Conservation (phyloP, 306 rosid genomes). For the Prosopis cineraria region DNA sequence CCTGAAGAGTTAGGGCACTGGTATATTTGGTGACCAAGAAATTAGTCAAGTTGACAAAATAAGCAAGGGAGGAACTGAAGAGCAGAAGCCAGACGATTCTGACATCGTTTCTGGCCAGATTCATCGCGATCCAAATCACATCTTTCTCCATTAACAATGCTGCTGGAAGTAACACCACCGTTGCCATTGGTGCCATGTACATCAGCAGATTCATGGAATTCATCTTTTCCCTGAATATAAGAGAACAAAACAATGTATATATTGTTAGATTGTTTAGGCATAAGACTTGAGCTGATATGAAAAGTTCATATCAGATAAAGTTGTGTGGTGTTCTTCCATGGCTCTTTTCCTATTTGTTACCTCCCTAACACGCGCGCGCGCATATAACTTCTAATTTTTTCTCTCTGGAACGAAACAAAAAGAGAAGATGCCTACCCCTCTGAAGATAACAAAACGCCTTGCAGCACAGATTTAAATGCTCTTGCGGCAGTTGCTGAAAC, state of each 20-base stretch:
- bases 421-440: slow-evolving; percentile 42
- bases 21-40: slow-evolving; percentile 57
- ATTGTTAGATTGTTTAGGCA: too few species aligned
- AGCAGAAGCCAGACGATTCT: slow-evolving; percentile 49
- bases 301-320: too few species aligned
- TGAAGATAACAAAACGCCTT: slow-evolving; percentile 46
- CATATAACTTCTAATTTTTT: too few species aligned
- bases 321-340: too few species aligned
- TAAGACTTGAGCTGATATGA: too few species aligned
- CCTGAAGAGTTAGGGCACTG: slow-evolving; percentile 60
- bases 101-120: slow-evolving; percentile 43
- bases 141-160: slow-evolving; percentile 48
- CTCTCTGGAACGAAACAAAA: background rate
- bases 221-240: slow-evolving; percentile 42
- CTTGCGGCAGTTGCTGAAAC: slow-evolving; percentile 47
- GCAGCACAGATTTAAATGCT: slow-evolving; percentile 58
- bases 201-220: slow-evolving; percentile 53
- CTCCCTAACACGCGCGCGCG: too few species aligned
- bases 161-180: slow-evolving; percentile 45
- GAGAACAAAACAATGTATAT: background rate
- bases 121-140: slow-evolving; percentile 45
- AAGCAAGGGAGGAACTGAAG: slow-evolving; percentile 51
- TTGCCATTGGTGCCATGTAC: slow-evolving; percentile 56
- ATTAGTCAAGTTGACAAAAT: slow-evolving; percentile 49
- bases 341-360: too few species aligned